A percentile compares a stretch with the other conserved stretches of the same genome.
Evolutionary conservation across 208 protist species (phyloP).

Genomic region (Porcisia deanei): DNA sequence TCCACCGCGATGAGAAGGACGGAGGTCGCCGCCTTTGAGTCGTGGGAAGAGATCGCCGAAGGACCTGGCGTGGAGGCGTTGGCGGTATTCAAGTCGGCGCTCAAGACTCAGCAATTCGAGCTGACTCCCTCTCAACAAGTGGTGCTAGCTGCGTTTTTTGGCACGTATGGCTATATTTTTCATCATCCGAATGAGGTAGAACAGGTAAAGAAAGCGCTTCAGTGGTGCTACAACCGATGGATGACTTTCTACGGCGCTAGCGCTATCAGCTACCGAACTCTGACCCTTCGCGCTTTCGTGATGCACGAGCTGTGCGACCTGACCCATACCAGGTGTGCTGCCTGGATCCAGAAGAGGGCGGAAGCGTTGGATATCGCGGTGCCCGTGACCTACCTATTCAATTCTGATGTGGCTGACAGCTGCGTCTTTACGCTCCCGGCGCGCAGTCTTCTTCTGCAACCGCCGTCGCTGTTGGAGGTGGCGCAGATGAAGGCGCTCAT

Average conservation of each 20-base stretch:
- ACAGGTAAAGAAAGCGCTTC: constrained; percentile 42
- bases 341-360: constrained; percentile 27
- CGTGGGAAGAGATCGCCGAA: constrained; percentile 42
- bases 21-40: constrained; percentile 25
- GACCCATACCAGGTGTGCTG: constrained; percentile 37
- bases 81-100: constrained; percentile 23
- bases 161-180: constrained; percentile 57
- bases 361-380: constrained; percentile 50
- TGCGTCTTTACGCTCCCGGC: constrained; percentile 24
- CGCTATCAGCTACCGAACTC: constrained; percentile 41
- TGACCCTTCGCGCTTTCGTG: constrained; percentile 56
- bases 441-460: constrained; percentile 16
- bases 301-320: constrained; percentile 52
- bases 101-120: constrained; percentile 35
- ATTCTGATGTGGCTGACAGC: constrained; percentile 16
- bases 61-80: constrained; percentile 42
- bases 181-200: constrained; percentile 35
- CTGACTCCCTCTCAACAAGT: constrained; percentile 45
- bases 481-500: constrained; percentile 48
- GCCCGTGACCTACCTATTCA: constrained; percentile 22
- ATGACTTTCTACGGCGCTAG: constrained; percentile 39
- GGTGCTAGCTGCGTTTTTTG: constrained; percentile 43
- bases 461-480: constrained; percentile 36
- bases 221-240: constrained; percentile 67
- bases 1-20: constrained; percentile 25